Percentiles rank a stretch among this genome's conserved stretches.
These are phyloP conservation scores for Platanthera zijinensis DNA, from an alignment of 106 monocot species.

Conservation along the genomic window DNA sequence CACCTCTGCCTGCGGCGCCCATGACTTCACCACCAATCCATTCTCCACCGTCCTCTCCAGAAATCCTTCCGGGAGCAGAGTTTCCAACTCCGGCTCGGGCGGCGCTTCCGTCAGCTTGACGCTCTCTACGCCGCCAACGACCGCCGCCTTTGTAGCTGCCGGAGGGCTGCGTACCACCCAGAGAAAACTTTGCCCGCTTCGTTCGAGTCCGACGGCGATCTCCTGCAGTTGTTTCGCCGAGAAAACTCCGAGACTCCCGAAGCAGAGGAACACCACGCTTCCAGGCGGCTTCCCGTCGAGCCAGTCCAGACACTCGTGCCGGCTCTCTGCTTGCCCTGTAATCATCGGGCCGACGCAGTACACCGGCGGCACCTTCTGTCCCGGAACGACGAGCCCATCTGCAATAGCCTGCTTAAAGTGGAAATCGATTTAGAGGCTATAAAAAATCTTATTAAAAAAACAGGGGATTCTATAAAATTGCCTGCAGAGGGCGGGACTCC, in stretches of 20 bases:
- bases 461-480: not conserved
- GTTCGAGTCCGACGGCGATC: constrained; percentile 58
- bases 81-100: not conserved
- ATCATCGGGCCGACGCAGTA: constrained; percentile 21
- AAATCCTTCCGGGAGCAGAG: not conserved
- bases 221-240: constrained; percentile 40
- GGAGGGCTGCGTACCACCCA: constrained; percentile 65
- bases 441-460: too few relatives aligned
- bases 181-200: constrained; percentile 54
- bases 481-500: constrained; percentile 18
- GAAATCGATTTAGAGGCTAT: too few relatives aligned
- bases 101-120: constrained; percentile 4
- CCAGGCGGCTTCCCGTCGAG: constrained; percentile 41
- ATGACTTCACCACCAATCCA: constrained; percentile 6
- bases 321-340: not conserved
- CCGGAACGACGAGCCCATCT: constrained; percentile 1
- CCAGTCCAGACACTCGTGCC: constrained; percentile 39
- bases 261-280: constrained; percentile 71
- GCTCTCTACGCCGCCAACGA: not conserved
- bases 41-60: not conserved
- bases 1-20: constrained; percentile 11
- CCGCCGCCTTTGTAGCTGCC: not conserved
- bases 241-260: constrained; percentile 65
- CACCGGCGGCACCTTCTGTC: not conserved
- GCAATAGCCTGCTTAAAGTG: not conserved